These are phyloP conservation scores for Exophiala aquamarina DNA, from an alignment of 2,329 filamentous ascomycete species.

Conservation along the genomic window DNA sequence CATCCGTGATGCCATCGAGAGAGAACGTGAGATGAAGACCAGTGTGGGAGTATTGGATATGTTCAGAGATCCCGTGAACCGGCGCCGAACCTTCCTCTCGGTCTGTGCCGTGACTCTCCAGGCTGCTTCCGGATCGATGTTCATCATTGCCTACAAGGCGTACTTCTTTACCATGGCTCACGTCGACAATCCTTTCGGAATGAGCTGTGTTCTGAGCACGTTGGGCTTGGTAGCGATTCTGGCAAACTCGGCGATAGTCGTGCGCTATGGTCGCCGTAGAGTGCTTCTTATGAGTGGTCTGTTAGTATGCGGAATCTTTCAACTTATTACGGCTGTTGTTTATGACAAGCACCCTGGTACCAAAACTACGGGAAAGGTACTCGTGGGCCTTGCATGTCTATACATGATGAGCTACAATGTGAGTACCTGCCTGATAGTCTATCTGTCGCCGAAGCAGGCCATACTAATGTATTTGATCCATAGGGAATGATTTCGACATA, in stretches of 20 bases:
- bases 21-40: constrained; percentile 35
- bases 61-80: constrained; percentile 52
- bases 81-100: constrained; percentile 50
- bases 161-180: constrained; percentile 63
- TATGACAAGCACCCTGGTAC: constrained; percentile 48
- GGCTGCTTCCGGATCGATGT: constrained; percentile 57
- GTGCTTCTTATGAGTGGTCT: constrained; percentile 54
- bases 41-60: constrained; percentile 46
- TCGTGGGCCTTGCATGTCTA: constrained; percentile 53
- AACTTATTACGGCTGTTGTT: constrained; percentile 55
- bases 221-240: constrained; percentile 57
- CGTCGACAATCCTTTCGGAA: constrained; percentile 56
- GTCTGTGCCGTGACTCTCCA: constrained; percentile 51
- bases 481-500: constrained; percentile 53
- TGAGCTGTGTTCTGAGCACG: constrained; percentile 54
- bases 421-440: not conserved
- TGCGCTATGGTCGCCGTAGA: constrained; percentile 53
- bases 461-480: not conserved
- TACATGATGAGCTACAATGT: constrained; percentile 56
- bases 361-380: constrained; percentile 35
- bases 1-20: constrained; percentile 36
- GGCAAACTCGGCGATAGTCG: constrained; percentile 54
- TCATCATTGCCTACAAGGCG: constrained; percentile 56
- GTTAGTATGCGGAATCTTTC: constrained; percentile 52
- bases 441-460: too few species aligned